Evolutionary conservation across 169 alveolate genomes (phyloP), one percentile per base, ranked within the genome.

Genomic region (Perkinsus olseni): DNA sequence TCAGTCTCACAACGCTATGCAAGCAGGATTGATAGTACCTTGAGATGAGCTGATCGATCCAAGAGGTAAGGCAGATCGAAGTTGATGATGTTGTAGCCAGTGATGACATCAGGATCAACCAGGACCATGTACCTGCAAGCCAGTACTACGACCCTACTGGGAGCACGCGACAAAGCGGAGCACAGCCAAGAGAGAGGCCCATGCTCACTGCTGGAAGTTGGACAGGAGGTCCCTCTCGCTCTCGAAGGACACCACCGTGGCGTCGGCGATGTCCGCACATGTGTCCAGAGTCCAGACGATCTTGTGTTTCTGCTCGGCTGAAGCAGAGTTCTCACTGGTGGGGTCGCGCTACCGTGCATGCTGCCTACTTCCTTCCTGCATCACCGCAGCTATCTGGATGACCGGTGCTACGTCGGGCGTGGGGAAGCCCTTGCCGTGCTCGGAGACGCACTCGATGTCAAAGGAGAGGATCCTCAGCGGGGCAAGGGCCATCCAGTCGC

Each of bases 71-170:
- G 98, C 91, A 99, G 95, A 94, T 99, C 99, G 96, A 99, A 99
- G 98, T 98, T 99, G 39, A 98, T 96, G 92, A 99, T 98, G 96
- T 99, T 99, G 96, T 99, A 99, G 28, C 99, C 99, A 8, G 99
- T 98, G 8, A 98, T 95, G 74, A 98, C 96, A 95, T 99, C 99
- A 0, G 99, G 99, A 95, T 99, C 99, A 31, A 96, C 94, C 93
- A 96, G 62, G 82, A 62, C 82, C 40, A 92, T 74, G 20, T 95
- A 45, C 93, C 45, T 4, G 94, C 90, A 94, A 31, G 36, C 10
- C 91, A 74, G 10, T 6, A 24, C 10, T 8, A 13, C 10, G 10
- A 8, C 10, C 36, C 17, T 11, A 8, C 37, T 37, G n/a, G 10
- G 37, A 8, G 91, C 92, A 36, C 31, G n/a, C n/a, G n/a, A n/a